Evolutionary conservation across 2,329 filamentous ascomycete species (phyloP).

Genomic region (Parastagonospora avenae): DNA sequence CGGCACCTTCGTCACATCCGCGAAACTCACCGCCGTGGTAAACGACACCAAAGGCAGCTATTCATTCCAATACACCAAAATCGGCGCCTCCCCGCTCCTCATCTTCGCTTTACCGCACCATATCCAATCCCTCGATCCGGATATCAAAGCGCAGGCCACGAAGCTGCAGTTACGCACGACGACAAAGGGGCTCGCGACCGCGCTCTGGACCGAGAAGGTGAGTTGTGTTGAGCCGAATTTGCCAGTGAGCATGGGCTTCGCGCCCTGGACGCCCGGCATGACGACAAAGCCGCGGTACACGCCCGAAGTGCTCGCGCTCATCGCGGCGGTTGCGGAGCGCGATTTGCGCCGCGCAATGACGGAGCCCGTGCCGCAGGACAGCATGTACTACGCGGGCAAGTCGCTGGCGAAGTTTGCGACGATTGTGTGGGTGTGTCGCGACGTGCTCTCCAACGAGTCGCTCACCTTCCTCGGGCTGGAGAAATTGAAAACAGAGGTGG

Average conservation of each 20-base stretch:
- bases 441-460: slow-evolving; percentile 63
- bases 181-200: slow-evolving; percentile 81
- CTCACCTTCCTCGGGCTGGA: slow-evolving; percentile 56
- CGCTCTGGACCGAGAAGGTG: slow-evolving; percentile 63
- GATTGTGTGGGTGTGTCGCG: slow-evolving; percentile 53
- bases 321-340: slow-evolving; percentile 66
- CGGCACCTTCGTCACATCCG: slow-evolving; percentile 73
- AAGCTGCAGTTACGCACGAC: slow-evolving; percentile 73
- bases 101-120: slow-evolving; percentile 94
- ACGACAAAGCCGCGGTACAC: slow-evolving; percentile 40
- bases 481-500: slow-evolving; percentile 55
- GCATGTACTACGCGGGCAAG: slow-evolving; percentile 91
- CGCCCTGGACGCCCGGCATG: slow-evolving; percentile 70
- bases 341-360: slow-evolving; percentile 79
- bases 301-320: slow-evolving; percentile 61
- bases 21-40: slow-evolving; percentile 67
- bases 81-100: slow-evolving; percentile 69
- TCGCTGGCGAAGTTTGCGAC: slow-evolving; percentile 49
- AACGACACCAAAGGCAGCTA: slow-evolving; percentile 67
- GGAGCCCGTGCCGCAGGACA: slow-evolving; percentile 75
- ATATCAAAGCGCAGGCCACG: slow-evolving; percentile 56
- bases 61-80: slow-evolving; percentile 73
- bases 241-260: slow-evolving; percentile 75
- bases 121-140: slow-evolving; percentile 70
- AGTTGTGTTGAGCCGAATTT: slow-evolving; percentile 77